A percentile compares a stretch with the other conserved stretches of the same genome.
These are phyloP conservation scores for Suillus weaverae DNA, from an alignment of 768 basidiomycete species.

Conservation along the genomic window DNA sequence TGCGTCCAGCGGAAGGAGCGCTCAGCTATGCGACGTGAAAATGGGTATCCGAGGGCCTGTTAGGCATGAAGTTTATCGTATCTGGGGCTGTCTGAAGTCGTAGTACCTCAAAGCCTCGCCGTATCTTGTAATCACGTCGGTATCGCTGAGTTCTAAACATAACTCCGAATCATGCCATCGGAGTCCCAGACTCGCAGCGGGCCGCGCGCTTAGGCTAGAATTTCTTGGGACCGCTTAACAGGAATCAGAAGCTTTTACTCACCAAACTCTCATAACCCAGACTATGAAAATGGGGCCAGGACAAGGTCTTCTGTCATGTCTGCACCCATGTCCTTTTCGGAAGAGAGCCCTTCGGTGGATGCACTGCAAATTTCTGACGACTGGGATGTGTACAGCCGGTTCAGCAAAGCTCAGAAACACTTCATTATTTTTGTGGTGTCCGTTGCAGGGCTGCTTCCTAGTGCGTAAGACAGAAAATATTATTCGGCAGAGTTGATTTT, in stretches of 20 bases:
- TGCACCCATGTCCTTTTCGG: background rate
- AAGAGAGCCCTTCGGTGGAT: background rate
- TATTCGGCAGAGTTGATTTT: background rate
- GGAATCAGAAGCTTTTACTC: background rate
- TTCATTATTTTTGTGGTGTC: constrained; percentile 54
- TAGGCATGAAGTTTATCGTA: too few species aligned
- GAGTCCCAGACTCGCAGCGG: too few species aligned
- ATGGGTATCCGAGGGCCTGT: too few species aligned
- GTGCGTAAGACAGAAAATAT: constrained; percentile 34
- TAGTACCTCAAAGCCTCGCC: too few species aligned
- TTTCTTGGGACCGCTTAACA: background rate
- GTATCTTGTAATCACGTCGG: too few species aligned
- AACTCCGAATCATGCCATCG: too few species aligned
- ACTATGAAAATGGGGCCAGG: background rate
- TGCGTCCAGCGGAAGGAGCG: too few species aligned
- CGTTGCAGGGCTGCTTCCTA: constrained; percentile 55
- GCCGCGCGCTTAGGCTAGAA: background rate
- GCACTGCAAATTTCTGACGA: background rate
- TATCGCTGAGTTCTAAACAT: too few species aligned
- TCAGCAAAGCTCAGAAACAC: constrained; percentile 48
- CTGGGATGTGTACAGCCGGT: constrained; percentile 32
- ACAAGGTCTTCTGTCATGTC: background rate
- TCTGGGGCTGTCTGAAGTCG: too few species aligned
- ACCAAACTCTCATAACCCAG: too few species aligned
- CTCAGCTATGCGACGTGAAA: too few species aligned